Base-by-base conservation (phyloP, 2,329 filamentous ascomycete genomes). In the Trichoderma brevicompactum region DNA sequence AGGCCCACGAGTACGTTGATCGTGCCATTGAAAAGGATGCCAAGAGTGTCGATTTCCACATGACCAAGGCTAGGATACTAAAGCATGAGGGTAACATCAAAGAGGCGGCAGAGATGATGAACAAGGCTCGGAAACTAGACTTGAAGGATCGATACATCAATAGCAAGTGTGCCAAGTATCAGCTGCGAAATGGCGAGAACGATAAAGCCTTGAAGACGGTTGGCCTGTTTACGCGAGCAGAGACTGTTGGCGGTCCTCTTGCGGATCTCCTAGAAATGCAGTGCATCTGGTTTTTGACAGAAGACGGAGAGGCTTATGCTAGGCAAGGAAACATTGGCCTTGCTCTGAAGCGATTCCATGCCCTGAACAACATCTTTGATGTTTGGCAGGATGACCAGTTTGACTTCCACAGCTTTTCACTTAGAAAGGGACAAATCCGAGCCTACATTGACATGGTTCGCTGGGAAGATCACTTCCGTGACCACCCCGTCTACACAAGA, bases 381-480 rank as follows among this genome's bases (percentile, higher is more conserved):
- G 88, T 92, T 19, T 99, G 95, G 95, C 91, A 96, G 75, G 96
- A 99, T 76, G 95, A 99, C 72, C 95, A 99, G 74, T 97, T 98
- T 73, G 95, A 99, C 76, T 99, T 99, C 82, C 96, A 99, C 82
- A 92, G 88, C 76, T 99, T 99, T 79, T 97, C 93, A 19, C 82
- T 99, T n/a, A 85, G 95, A 19, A 99, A 98, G 78, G 96, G 96
- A 13, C 94, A 97, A 82, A 92, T 98, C 67, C 85, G 94, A 65
- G 92, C 95, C 1, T 99, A 99, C 75, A 83, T 99, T 46, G 94
- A 97, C 72, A 97, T 99, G 92, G 84, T 99, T 53, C 87, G 91
- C 71, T 99, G 95, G 96, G 94, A 98, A 76, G 94, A 99, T 74
- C 87, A 89, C 68, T 79, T 98, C 50, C 89, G 93, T 63, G 91